phyloP scores from a whole-genome alignment of 306 rosid species.

The Betula pendula region DNA sequence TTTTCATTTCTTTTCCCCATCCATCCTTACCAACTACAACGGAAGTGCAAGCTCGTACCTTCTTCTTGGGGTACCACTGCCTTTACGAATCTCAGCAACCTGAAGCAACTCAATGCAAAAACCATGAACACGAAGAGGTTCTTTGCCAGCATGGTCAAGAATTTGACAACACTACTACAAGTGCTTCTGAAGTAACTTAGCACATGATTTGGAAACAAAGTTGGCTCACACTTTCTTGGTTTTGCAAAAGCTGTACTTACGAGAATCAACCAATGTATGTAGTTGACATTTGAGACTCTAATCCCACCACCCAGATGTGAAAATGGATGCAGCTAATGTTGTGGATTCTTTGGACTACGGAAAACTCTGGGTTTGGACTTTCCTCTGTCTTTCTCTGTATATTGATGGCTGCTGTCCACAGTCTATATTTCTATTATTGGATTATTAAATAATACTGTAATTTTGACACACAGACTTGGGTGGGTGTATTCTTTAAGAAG shows the following conservation, averaged over 20 bases:
- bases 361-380: no score
- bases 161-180: background rate
- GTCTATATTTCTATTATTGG: no score
- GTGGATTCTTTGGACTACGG: no score
- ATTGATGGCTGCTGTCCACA: no score
- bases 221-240: background rate
- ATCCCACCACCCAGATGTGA: background rate
- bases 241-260: background rate
- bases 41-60: slow-evolving; percentile 36
- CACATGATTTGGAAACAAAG: no score
- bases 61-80: slow-evolving; percentile 59
- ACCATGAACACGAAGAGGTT: slow-evolving; percentile 32
- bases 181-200: no score
- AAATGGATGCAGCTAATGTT: background rate
- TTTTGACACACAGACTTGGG: no score
- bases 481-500: no score
- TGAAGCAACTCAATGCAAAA: slow-evolving; percentile 39
- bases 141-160: slow-evolving; percentile 36
- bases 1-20: slow-evolving; percentile 15
- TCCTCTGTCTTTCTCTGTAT: no score
- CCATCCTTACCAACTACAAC: background rate
- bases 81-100: slow-evolving; percentile 43
- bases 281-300: background rate
- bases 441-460: no score
- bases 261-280: background rate